phyloP scores from a whole-genome alignment of 2,329 filamentous ascomycete species.

The Penicillium frequentans region DNA sequence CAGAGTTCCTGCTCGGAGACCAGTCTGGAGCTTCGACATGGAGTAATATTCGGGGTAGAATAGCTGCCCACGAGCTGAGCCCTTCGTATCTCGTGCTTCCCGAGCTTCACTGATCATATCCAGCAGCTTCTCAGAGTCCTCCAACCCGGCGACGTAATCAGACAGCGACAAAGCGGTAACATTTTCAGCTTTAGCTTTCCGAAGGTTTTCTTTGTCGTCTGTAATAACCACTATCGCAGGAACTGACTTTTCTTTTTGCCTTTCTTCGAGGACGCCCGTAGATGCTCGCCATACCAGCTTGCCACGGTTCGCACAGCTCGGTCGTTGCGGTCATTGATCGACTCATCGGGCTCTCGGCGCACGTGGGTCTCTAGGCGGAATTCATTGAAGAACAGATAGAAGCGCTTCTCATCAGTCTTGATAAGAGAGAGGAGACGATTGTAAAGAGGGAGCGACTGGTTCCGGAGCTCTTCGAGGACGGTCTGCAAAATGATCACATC shows the following conservation, averaged over 20 bases:
- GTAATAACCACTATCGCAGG: constrained; percentile 90
- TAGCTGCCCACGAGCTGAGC: constrained; percentile 63
- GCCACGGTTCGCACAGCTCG: constrained; percentile 83
- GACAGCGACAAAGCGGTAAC: constrained; percentile 68
- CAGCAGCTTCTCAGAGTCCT: constrained; percentile 79
- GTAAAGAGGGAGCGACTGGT: constrained; percentile 90
- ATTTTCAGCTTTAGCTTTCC: constrained; percentile 72
- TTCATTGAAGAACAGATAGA: constrained; percentile 99
- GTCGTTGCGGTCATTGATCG: constrained; percentile 95
- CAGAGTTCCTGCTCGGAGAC: constrained; percentile 80
- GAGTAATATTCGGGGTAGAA: constrained; percentile 89
- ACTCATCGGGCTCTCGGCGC: constrained; percentile 70
- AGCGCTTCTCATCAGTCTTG: constrained; percentile 94
- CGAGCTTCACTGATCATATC: constrained; percentile 89
- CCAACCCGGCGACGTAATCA: constrained; percentile 80
- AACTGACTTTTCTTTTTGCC: constrained; percentile 54
- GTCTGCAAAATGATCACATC: constrained; percentile 97
- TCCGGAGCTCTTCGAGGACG: constrained; percentile 92
- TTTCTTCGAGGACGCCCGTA: constrained; percentile 61
- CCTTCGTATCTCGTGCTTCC: constrained; percentile 64
- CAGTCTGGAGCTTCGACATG: constrained; percentile 90
- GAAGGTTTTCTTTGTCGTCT: constrained; percentile 84
- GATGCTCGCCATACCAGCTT: constrained; percentile 85
- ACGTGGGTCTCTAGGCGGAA: constrained; percentile 92
- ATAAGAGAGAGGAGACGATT: constrained; percentile 88